These are phyloP conservation scores for Penstemon eatonii DNA, from an alignment of 257 asterid species.

Conservation along the genomic window DNA sequence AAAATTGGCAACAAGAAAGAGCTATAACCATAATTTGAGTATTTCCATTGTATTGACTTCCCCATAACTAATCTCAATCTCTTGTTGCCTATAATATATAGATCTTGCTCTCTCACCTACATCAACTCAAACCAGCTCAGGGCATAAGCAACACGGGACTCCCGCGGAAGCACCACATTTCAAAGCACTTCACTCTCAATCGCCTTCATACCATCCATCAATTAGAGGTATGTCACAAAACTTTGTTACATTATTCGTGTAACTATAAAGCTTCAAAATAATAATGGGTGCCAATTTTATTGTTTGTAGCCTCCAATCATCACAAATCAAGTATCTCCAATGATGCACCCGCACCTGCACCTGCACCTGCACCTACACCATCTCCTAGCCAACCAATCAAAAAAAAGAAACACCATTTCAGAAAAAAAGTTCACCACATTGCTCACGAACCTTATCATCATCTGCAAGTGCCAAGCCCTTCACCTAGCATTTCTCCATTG, in stretches of 20 bases:
- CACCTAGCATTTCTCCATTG: slow-evolving; percentile 57
- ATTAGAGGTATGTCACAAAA: slow-evolving; percentile 31
- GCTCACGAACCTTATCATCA: slow-evolving; percentile 41
- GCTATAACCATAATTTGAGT: neutral
- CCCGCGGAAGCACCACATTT: slow-evolving; percentile 35
- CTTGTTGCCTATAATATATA: slow-evolving; percentile 14
- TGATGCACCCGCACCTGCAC: slow-evolving; percentile 33
- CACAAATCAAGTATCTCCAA: slow-evolving; percentile 28
- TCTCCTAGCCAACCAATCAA: no score
- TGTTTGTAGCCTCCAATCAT: slow-evolving; percentile 38
- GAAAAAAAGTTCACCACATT: slow-evolving; percentile 41
- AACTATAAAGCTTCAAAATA: neutral
- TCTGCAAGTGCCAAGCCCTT: slow-evolving; percentile 43
- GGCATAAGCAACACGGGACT: slow-evolving; percentile 12
- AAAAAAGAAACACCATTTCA: slow-evolving; percentile 35
- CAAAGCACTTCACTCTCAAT: slow-evolving; percentile 30
- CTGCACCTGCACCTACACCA: slow-evolving; percentile 4
- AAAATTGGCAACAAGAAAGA: neutral
- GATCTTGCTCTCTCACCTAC: slow-evolving; percentile 22
- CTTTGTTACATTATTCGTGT: neutral
- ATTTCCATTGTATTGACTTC: neutral
- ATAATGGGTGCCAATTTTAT: neutral
- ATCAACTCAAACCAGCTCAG: slow-evolving; percentile 11
- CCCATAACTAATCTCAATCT: neutral
- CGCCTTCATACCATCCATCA: slow-evolving; percentile 36